A percentile compares a stretch with the other conserved stretches of the same genome.
Evolutionary conservation across 352 stramenopile genomes (phyloP).

Genomic region (Globisporangium rhizosaccharum): DNA sequence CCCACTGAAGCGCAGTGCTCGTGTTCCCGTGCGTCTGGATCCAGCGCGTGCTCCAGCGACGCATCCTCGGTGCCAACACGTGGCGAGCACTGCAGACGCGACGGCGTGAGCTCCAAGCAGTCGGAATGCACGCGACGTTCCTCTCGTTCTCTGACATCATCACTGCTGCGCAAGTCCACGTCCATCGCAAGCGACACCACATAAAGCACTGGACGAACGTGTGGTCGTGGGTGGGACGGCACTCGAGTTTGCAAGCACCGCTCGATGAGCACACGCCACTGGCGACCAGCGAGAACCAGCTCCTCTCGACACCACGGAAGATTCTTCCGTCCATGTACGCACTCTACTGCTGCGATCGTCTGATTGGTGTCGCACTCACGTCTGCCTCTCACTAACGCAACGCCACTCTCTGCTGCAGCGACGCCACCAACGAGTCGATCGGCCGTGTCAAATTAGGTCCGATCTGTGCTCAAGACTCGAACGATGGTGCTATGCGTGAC

Average conservation of each 20-base stretch:
- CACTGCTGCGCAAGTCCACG: conserved; percentile 16
- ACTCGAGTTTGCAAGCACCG: too few relatives aligned
- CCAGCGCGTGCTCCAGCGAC: conserved; percentile 41
- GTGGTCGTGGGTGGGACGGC: not conserved
- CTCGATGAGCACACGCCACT: too few relatives aligned
- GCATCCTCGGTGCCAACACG: conserved; percentile 41
- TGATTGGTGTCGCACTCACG: not conserved
- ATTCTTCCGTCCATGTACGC: conserved; percentile 30
- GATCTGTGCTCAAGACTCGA: too few relatives aligned
- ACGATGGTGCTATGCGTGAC: not conserved
- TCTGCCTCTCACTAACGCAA: not conserved
- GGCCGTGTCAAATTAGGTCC: too few relatives aligned
- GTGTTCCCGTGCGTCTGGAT: conserved; percentile 59
- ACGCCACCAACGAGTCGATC: too few relatives aligned
- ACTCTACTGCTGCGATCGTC: not conserved
- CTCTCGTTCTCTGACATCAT: conserved; percentile 38
- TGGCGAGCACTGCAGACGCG: conserved; percentile 36
- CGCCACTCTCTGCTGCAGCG: not conserved
- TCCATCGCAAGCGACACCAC: conserved; percentile 12
- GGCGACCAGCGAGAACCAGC: not conserved
- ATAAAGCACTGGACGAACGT: not conserved
- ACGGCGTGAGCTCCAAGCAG: conserved; percentile 27
- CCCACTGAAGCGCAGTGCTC: conserved; percentile 27
- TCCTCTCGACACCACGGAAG: conserved; percentile 22
- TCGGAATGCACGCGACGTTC: conserved; percentile 19